Conservation (phyloP, 1,139 yeast species). For the Suhomyces bolitotheri region DNA sequence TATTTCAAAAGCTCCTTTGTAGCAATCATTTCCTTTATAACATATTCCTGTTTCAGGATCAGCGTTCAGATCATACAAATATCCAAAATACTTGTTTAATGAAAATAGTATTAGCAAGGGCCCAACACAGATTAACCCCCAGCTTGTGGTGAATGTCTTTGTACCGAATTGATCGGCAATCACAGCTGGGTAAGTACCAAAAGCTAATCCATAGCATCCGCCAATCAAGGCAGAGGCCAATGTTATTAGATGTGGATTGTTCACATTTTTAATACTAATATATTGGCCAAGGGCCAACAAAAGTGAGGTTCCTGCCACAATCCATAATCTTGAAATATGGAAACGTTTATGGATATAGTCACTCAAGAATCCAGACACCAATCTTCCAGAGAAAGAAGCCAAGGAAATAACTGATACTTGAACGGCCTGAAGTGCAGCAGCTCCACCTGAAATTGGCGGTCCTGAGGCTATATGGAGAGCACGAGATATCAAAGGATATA, state of each 20-base stretch:
- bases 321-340: constrained; percentile 44
- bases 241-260: constrained; percentile 28
- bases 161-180: constrained; percentile 49
- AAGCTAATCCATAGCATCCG: constrained; percentile 41
- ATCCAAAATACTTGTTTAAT: constrained; percentile 44
- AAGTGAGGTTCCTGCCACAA: constrained; percentile 32
- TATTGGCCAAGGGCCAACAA: constrained; percentile 34
- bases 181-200: constrained; percentile 49
- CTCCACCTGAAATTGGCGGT: constrained; percentile 16
- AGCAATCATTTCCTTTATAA: constrained; percentile 39
- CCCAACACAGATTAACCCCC: constrained; percentile 50
- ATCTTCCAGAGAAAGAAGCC: constrained; percentile 43
- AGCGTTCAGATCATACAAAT: constrained; percentile 37
- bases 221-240: constrained; percentile 40
- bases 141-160: constrained; percentile 40
- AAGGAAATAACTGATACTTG: constrained; percentile 47
- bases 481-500: constrained; percentile 5
- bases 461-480: constrained; percentile 6
- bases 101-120: constrained; percentile 37
- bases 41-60: constrained; percentile 35
- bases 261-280: constrained; percentile 30
- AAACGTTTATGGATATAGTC: constrained; percentile 37
- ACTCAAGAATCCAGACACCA: constrained; percentile 39
- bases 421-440: constrained; percentile 43
- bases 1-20: constrained; percentile 34